Evolutionary conservation across 345 rosid genomes (phyloP).

Genomic region (Bruguiera gymnorhiza): DNA sequence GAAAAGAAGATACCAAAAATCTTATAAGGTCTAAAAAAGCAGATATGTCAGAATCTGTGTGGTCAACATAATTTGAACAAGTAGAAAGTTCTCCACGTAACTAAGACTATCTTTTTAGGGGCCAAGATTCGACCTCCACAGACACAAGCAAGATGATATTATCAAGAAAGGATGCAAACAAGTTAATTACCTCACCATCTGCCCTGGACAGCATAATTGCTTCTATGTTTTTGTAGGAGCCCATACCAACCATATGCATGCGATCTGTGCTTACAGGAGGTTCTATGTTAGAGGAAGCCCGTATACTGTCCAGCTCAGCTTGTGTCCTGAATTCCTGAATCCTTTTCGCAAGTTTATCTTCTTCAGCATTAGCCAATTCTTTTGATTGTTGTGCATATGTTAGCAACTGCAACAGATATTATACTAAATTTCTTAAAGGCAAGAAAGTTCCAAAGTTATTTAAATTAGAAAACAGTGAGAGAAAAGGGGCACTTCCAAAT

Average conservation of each 20-base stretch:
- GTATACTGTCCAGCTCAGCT: slow-evolving; percentile 58
- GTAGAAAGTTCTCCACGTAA: not conserved
- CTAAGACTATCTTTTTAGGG: not conserved
- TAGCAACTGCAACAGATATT: slow-evolving; percentile 46
- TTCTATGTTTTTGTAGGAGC: slow-evolving; percentile 46
- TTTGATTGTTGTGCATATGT: slow-evolving; percentile 82
- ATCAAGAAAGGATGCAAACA: not conserved
- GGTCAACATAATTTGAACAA: no score
- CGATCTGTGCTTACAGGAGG: slow-evolving; percentile 41
- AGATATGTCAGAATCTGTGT: not conserved
- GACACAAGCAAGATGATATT: not conserved
- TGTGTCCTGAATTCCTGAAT: slow-evolving; percentile 91
- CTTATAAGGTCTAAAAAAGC: not conserved
- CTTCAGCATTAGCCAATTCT: slow-evolving; percentile 69
- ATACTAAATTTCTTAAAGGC: slow-evolving; percentile 4
- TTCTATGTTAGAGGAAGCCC: slow-evolving; percentile 41
- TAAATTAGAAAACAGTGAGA: not conserved
- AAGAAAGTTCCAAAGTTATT: not conserved
- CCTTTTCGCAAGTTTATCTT: slow-evolving; percentile 76
- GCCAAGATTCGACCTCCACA: not conserved
- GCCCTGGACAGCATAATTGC: slow-evolving; percentile 47
- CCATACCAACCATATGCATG: slow-evolving; percentile 38
- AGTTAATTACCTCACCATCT: slow-evolving; percentile 60
- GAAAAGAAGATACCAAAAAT: no score
- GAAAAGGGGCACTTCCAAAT: no score